A percentile compares a stretch with the other conserved stretches of the same genome.
Evolutionary conservation across 345 rosid species (phyloP).

Genomic region (Combretum micranthum): DNA sequence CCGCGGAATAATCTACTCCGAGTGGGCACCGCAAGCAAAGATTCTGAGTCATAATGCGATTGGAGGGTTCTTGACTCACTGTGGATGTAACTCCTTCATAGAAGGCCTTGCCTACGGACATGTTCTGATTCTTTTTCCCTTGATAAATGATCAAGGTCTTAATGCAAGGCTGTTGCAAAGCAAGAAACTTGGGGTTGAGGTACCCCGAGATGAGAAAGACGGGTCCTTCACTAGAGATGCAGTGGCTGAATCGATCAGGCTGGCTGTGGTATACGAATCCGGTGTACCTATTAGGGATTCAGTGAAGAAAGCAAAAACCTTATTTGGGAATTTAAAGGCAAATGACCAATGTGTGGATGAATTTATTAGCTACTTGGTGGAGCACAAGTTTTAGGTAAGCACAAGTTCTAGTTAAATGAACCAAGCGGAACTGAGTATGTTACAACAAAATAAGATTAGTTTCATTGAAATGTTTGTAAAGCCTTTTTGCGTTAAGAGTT

Average conservation of each 20-base stretch:
- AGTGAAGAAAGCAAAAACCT: slow-evolving; percentile 3
- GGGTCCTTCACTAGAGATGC: slow-evolving; percentile 21
- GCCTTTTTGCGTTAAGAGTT: no score
- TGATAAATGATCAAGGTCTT: slow-evolving; percentile 28
- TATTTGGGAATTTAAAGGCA: slow-evolving; percentile 5
- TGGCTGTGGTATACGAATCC: slow-evolving; percentile 24
- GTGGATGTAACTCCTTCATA: slow-evolving; percentile 26
- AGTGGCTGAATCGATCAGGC: slow-evolving; percentile 21
- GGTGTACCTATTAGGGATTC: slow-evolving; percentile 5
- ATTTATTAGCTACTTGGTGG: slow-evolving; percentile 9
- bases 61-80: slow-evolving; percentile 31
- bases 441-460: background rate
- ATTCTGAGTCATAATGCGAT: slow-evolving; percentile 32
- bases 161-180: slow-evolving; percentile 26
- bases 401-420: no score
- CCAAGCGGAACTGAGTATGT: no score
- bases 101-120: slow-evolving; percentile 24
- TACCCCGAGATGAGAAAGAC: slow-evolving; percentile 20
- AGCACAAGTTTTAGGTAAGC: background rate
- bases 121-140: slow-evolving; percentile 15
- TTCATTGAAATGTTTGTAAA: no score
- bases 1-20: slow-evolving; percentile 24
- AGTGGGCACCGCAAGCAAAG: slow-evolving; percentile 40
- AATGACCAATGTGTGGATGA: slow-evolving; percentile 9
- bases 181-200: slow-evolving; percentile 19